Evolutionary conservation across 1,284 basidiomycete genomes (phyloP), one percentile per base, ranked within the genome.

Genomic region (Fistulinella staudtii): DNA sequence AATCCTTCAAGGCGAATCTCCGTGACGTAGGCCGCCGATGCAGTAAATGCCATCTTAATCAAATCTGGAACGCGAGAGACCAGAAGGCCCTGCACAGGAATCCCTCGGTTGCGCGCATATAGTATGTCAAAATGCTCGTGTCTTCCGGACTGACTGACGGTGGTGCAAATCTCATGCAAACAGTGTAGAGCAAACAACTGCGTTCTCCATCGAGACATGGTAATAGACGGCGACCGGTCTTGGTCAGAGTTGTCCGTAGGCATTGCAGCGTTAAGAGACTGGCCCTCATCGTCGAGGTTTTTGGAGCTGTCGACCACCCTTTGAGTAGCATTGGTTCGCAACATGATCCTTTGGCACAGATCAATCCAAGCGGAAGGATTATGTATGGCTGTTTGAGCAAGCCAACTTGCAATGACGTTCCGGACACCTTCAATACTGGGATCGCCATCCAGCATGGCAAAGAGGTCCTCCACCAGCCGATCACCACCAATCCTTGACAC

Each of bases 321-420:
- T 54, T 91, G 88, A 5, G 85, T 82, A 2, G 85, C 86, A 13
- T 87, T 91, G 14, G 88, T 89, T 8, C 85, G 75, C 5, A 88
- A 84, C 90, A 98, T 96, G 66, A 99, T 98, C 25, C 93, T 76
- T 64, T 98, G 93, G 60, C 95, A 99, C 1, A 99, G 74, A 60
- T 96, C 93, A 50, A 99, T 96, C 96, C 96, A 99, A 2, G 93
- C 94, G 0, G 87, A 92, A 0, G 96, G 94, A 50, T 94, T 91
- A 42, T 89, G 80, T 17, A 90, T 78, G 1, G 93, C 93, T 0
- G 96, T 99, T 65, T 98, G 94, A 51, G 88, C 81, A 9, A 99
- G 74, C 96, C 96, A 99, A 53, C 86, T 91, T n/a, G 79, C 75
- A 55, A 99, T 95, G 38, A 98, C 92, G 53, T 92, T 87, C 35